Percentiles rank a stretch among this genome's conserved stretches.
Conservation (phyloP, 1,139 yeast species). For the Trichomonascaceae sp. region DNA sequence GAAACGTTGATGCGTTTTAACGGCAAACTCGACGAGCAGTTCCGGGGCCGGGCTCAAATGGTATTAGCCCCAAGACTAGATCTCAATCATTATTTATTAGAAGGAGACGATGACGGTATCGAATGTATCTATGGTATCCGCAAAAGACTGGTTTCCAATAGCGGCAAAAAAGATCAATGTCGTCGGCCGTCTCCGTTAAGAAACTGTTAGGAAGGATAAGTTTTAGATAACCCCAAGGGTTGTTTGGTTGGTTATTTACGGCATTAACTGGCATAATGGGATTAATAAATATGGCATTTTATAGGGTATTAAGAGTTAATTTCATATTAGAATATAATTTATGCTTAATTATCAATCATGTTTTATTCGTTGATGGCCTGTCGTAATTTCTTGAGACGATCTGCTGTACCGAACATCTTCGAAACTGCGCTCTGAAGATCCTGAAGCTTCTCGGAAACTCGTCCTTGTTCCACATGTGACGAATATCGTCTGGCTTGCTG, state of each 20-base stretch:
- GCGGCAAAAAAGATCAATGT: conserved; percentile 10
- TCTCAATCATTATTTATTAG: conserved; percentile 16
- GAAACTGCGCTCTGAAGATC: neutral
- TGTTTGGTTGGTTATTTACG: neutral
- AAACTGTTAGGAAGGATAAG: neutral
- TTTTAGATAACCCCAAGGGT: neutral
- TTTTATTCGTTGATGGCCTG: neutral
- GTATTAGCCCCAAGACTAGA: conserved; percentile 31
- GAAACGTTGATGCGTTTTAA: conserved; percentile 31
- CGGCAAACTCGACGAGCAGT: conserved; percentile 31
- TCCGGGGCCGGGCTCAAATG: conserved; percentile 33
- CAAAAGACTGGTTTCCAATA: conserved; percentile 22
- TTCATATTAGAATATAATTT: neutral
- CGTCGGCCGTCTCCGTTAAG: neutral
- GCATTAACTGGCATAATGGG: neutral
- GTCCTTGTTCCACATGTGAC: neutral
- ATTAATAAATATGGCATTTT: neutral
- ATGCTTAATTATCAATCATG: neutral
- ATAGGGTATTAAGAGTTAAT: neutral
- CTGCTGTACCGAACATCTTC: neutral
- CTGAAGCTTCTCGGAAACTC: neutral
- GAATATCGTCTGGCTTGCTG: neutral
- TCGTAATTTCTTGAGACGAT: neutral
- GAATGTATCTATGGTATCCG: conserved; percentile 26
- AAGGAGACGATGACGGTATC: conserved; percentile 17